Base-by-base conservation (phyloP, 2,329 filamentous ascomycete genomes). In the Didymella arachidicola region DNA sequence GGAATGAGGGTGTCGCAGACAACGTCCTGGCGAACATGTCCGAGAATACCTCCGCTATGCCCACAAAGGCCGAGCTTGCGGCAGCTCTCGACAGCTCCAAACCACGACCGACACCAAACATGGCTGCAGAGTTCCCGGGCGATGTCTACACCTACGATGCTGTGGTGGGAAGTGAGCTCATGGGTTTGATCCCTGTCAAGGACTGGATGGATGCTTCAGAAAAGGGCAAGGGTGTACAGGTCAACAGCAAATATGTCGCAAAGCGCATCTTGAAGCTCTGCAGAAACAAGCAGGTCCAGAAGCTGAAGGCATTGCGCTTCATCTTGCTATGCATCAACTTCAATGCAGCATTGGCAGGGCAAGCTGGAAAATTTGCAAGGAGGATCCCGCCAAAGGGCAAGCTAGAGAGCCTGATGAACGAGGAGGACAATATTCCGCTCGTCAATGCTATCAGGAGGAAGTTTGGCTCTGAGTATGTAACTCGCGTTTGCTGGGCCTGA, bases 161-260 rank as follows among this genome's bases (percentile, higher is more conserved):
- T 7, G 80, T 95, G 36, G 87, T 95, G 52, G 89, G 89, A 1
- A 77, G 79, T 22, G 87, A 90, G 36, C 84, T 90, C 25, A 83
- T 93, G 74, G 85, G 86, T 50, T 79, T 86, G 12, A 82, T 95
- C 7, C 86, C 87, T 11, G 84, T 93, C 57, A 86, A 86, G 70
- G 88, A 92, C 65, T 95, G 91, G 91, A 83, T 89, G 63, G 86
- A 92, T 58, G 83, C 84, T 46, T 81, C 84, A n/a, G 83, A 84
- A 66, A 82, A 83, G 25, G 82, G 83, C 30, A 81, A 87, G 65
- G 80, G 82, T 52, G 81, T 91, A 36, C 73, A 83, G 44, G 79
- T 87, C 32, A 79, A 76, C 41, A 90, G 87, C 36, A 83, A 83
- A 59, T 93, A 85, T 66, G 87, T 93, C 5, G 87, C 89, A 1